Evolutionary conservation across 495 filamentous ascomycete species (phyloP).

Genomic region (Penicillium alfredii): DNA sequence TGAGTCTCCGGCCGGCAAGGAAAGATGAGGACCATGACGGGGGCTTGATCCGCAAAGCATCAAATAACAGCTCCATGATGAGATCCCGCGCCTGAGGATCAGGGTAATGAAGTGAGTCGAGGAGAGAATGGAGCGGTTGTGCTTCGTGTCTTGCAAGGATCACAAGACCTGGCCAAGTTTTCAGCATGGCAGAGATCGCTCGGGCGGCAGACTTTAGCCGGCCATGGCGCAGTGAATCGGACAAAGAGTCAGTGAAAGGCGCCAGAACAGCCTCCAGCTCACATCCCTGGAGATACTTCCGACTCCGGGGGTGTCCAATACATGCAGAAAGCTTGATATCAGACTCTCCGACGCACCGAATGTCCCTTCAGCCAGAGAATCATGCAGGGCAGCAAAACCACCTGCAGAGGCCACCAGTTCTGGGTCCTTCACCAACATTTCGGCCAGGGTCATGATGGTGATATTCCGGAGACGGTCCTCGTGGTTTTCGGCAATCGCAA

Average conservation of each 20-base stretch:
- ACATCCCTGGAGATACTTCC: constrained; percentile 74
- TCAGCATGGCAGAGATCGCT: constrained; percentile 79
- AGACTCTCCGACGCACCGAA: constrained; percentile 89
- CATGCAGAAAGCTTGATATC: constrained; percentile 74
- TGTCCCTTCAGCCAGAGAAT: constrained; percentile 81
- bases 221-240: constrained; percentile 60
- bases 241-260: constrained; percentile 79
- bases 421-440: constrained; percentile 83
- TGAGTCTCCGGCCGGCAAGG: constrained; percentile 83
- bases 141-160: constrained; percentile 79
- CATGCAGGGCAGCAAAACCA: constrained; percentile 73
- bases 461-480: constrained; percentile 87
- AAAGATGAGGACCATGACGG: constrained; percentile 96
- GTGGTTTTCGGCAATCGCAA: constrained; percentile 79
- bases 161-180: constrained; percentile 87
- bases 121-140: constrained; percentile 71
- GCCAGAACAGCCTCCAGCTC: constrained; percentile 76
- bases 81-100: constrained; percentile 57
- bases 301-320: constrained; percentile 79
- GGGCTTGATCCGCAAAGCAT: constrained; percentile 86
- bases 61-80: constrained; percentile 83
- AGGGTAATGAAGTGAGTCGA: constrained; percentile 71
- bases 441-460: constrained; percentile 84
- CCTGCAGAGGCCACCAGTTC: constrained; percentile 70
- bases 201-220: constrained; percentile 78